Evolutionary conservation across 2,329 filamentous ascomycete genomes (phyloP).

Genomic region (Nothomitra cinnamomea): DNA sequence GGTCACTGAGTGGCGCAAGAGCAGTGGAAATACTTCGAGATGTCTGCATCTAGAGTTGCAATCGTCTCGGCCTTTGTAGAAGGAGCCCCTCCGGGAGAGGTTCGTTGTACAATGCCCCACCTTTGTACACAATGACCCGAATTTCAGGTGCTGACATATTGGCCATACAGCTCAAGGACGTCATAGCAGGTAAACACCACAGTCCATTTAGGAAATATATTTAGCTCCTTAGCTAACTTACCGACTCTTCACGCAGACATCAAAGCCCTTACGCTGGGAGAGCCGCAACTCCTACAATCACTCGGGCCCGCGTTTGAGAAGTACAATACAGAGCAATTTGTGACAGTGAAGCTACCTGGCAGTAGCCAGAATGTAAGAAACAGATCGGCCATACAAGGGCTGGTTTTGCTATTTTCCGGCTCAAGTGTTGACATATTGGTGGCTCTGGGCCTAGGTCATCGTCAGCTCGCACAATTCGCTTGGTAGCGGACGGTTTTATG

Average conservation of each 20-base stretch:
- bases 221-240: not conserved
- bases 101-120: slow-evolving; percentile 6
- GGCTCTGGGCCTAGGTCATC: slow-evolving; percentile 35
- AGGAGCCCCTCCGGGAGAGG: slow-evolving; percentile 91
- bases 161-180: slow-evolving; percentile 13
- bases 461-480: slow-evolving; percentile 77
- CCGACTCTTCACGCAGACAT: slow-evolving; percentile 45
- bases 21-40: not conserved
- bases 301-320: slow-evolving; percentile 74
- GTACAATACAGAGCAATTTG: slow-evolving; percentile 93
- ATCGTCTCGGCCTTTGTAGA: slow-evolving; percentile 76
- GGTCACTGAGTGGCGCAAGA: too few species aligned
- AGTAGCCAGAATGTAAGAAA: slow-evolving; percentile 54
- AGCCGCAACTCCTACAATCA: slow-evolving; percentile 48
- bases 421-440: not conserved
- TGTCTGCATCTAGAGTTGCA: slow-evolving; percentile 17
- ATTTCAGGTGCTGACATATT: not conserved
- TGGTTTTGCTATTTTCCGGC: not conserved
- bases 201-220: slow-evolving; percentile 7
- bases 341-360: slow-evolving; percentile 76
- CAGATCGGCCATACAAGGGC: not conserved
- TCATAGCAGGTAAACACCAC: slow-evolving; percentile 43
- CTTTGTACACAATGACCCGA: not conserved
- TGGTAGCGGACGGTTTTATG: slow-evolving; percentile 71
- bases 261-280: slow-evolving; percentile 62